Evolutionary conservation across 1,284 basidiomycete genomes (phyloP), one percentile per base, ranked within the genome.

Genomic region (Cryptococcus sp.): DNA sequence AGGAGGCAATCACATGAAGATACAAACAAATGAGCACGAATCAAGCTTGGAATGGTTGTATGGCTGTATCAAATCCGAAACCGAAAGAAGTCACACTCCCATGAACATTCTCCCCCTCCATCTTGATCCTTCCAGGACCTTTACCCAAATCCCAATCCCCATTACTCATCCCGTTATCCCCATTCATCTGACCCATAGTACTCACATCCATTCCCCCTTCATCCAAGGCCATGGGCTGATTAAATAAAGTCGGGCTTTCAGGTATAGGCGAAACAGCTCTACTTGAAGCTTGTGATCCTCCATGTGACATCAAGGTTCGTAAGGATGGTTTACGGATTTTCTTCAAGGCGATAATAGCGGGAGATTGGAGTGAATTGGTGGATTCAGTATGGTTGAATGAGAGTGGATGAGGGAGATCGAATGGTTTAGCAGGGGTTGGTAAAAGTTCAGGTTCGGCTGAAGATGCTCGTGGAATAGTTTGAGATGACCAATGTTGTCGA

Each of bases 321-420:
- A 70, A 44, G 4, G 56, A 58, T 6, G 68, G 68, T 55, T 62
- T 64, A 5, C 65, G 60, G 34, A 68, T 65, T 14, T 57, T 52
- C 38, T 63, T 62, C 30, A 59, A 52, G 3, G 62, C 61, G 2
- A 63, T 54, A 35, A 58, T 44, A 13, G 52, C 58, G 13, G 60
- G 61, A 33, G 59, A 55, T 11, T 55, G 50, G 30, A 42, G 30
- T 34, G 58, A 11, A 4, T 53, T 31, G 3, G 5, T n/a, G 38
- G 31, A 3, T 32, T 50, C 15, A 31, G 6, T 5, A 47, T 23
- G 5, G 23, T 23, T 13, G 5, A 33, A 4, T 33, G 48, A 32
- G 48, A 38, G 47, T 49, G 53, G 52, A 38, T 15, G 31, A 43
- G n/a, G 30, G 32, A n/a, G 38, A n/a, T 10, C 38, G n/a, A 32